Base-by-base conservation (phyloP, 2,329 filamentous ascomycete genomes). In the Emergomyces pasteurianus region DNA sequence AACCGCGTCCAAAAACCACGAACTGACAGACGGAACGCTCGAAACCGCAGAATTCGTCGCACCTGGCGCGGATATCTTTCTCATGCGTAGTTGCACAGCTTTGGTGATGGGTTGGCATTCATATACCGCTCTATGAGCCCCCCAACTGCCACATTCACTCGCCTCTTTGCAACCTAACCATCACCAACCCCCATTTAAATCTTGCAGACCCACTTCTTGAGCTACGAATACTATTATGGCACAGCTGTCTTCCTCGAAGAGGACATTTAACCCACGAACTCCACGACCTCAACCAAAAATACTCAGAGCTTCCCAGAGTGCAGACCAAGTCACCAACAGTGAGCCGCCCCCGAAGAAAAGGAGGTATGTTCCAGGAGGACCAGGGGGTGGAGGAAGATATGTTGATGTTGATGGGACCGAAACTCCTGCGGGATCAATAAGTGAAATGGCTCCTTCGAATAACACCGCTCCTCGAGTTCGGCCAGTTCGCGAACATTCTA, bases 371-470 rank as follows among this genome's bases (percentile, higher is more conserved):
- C 90, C 92, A 40, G 91, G 91, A 55, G 91, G 90, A 2, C 87
- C 90, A 61, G 90, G 90, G 46, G 91, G 91, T 53, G 90, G 91
- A 61, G 90, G 91, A 23, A 81, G 91, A 70, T 95, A 91, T 73
- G 79, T 94, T 42, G 89, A 95, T 67, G 81, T 86, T 60, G 84
- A 90, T 61, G 82, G 83, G 58, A 78, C 81, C 62, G 84, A 87
- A 64, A 82, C 81, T 49, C 81, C 81, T 49, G 79, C 81, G 16
- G 21, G 42, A 18, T 74, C 77, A 69, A 75, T 77, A 68, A 78
- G 77, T 71, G 72, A 76, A 67, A 71, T 76, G 56, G 77, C 75
- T 68, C 73, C 80, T 67, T 78, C 80, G 70, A 76, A 79, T 61
- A 69, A 70, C 34, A 67, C 70, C 31, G 74, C 78, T 60, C 76